These are phyloP conservation scores for Urtica urens DNA, from an alignment of 306 rosid genomes.

Conservation along the genomic window DNA sequence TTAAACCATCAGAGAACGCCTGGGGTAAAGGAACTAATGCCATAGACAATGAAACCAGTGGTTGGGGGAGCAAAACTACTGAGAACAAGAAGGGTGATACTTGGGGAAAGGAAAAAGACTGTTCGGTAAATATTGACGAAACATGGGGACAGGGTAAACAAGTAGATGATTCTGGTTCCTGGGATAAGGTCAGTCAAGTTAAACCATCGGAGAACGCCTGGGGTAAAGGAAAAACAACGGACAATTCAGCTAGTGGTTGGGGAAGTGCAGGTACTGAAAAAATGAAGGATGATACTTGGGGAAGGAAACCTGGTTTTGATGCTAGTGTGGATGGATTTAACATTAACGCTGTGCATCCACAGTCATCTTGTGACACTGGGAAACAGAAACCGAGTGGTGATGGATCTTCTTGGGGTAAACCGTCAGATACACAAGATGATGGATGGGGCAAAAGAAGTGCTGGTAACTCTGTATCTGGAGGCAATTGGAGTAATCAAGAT, in stretches of 20 bases:
- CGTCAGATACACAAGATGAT: not conserved
- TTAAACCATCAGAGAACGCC: not conserved
- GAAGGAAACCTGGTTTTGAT: not conserved
- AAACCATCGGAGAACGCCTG: conserved; percentile 3
- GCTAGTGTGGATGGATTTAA: too few species aligned
- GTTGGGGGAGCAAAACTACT: conserved; percentile 19
- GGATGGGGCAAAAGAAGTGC: conserved; percentile 1
- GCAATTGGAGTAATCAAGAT: conserved; percentile 17
- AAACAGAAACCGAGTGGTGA: not conserved
- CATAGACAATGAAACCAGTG: conserved; percentile 1
- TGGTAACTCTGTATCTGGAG: conserved; percentile 26
- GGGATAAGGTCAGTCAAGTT: not conserved
- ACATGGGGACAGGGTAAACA: conserved; percentile 12
- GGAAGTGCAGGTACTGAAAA: not conserved
- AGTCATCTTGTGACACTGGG: conserved; percentile 3
- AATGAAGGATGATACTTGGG: not conserved
- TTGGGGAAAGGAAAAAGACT: conserved; percentile 20
- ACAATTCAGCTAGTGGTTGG: conserved; percentile 20
- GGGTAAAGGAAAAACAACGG: conserved; percentile 4
- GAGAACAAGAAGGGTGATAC: conserved; percentile 19
- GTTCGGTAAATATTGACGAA: conserved; percentile 7
- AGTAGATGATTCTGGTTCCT: conserved; percentile 5
- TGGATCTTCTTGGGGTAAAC: conserved; percentile 19
- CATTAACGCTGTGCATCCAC: too few species aligned
- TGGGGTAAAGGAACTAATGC: conserved; percentile 5